phyloP scores from a whole-genome alignment of 768 basidiomycete genomes.

The Naganishia vishniacii region DNA sequence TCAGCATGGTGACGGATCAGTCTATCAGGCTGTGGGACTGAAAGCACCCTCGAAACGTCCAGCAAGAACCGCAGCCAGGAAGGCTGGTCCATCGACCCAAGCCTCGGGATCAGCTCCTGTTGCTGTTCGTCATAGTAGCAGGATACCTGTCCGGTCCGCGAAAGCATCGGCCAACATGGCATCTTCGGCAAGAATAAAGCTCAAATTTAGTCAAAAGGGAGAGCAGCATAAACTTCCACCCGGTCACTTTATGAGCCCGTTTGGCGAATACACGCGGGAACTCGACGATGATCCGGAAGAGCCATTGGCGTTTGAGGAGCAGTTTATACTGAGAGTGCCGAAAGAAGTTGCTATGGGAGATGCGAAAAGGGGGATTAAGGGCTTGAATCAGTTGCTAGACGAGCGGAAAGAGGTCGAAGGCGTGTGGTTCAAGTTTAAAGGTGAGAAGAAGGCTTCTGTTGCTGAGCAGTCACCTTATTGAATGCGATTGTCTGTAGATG shows the following conservation, averaged over 20 bases:
- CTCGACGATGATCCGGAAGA: conserved; percentile 88
- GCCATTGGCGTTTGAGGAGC: conserved; percentile 91
- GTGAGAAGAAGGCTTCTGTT: conserved; percentile 49
- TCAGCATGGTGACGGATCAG: neutral
- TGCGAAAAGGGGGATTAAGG: conserved; percentile 36
- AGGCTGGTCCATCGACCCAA: neutral
- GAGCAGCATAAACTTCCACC: conserved; percentile 19
- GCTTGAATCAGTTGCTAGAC: conserved; percentile 70
- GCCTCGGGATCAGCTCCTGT: neutral
- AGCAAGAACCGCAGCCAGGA: neutral
- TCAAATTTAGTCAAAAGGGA: conserved; percentile 26
- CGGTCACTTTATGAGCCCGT: conserved; percentile 59
- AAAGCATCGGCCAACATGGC: conserved; percentile 1
- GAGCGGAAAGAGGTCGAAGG: conserved; percentile 72
- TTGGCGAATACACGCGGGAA: conserved; percentile 88
- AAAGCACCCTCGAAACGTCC: conserved; percentile 16
- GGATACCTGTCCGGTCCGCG: neutral
- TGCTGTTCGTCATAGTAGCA: neutral
- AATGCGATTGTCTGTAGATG: conserved; percentile 59
- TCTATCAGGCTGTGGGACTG: conserved; percentile 4
- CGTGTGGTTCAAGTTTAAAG: conserved; percentile 97
- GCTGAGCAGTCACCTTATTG: neutral
- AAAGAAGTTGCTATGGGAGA: conserved; percentile 55
- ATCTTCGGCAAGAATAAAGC: conserved; percentile 18
- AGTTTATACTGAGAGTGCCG: conserved; percentile 86